These are phyloP conservation scores for Boletus rubescentipes DNA, from an alignment of 768 basidiomycete genomes.

Conservation along the genomic window DNA sequence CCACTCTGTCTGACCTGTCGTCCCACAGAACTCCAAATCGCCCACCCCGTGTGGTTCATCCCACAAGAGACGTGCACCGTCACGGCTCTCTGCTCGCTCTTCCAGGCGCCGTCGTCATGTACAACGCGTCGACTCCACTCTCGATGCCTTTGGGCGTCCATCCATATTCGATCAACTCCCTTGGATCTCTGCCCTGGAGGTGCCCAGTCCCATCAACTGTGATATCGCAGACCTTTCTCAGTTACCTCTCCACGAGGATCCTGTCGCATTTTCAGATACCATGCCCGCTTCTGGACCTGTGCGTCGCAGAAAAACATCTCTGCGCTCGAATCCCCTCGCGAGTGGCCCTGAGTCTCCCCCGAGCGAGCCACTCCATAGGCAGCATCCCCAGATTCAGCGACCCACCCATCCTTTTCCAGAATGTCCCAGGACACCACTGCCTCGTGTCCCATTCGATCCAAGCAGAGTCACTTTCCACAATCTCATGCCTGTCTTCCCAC, in stretches of 20 bases:
- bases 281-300: conserved; percentile 49
- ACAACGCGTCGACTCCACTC: conserved; percentile 40
- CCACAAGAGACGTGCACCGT: conserved; percentile 37
- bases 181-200: conserved; percentile 63
- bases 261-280: conserved; percentile 18
- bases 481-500: conserved; percentile 60
- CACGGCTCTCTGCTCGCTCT: conserved; percentile 37
- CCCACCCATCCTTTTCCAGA: conserved; percentile 15
- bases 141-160: conserved; percentile 34
- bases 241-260: conserved; percentile 37
- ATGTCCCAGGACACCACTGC: conserved; percentile 35
- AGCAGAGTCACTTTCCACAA: conserved; percentile 52
- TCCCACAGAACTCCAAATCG: conserved; percentile 38
- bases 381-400: conserved; percentile 32
- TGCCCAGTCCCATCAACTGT: conserved; percentile 43
- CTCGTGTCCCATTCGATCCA: conserved; percentile 42
- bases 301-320: conserved; percentile 54
- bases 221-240: conserved; percentile 71
- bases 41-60: conserved; percentile 38
- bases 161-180: conserved; percentile 61
- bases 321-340: conserved; percentile 49
- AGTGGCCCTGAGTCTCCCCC: conserved; percentile 21
- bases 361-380: conserved; percentile 15
- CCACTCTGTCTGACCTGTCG: conserved; percentile 5
- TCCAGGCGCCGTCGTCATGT: conserved; percentile 43